phyloP scores from a whole-genome alignment of 441 rosid species.

The Mallotus repandus region DNA sequence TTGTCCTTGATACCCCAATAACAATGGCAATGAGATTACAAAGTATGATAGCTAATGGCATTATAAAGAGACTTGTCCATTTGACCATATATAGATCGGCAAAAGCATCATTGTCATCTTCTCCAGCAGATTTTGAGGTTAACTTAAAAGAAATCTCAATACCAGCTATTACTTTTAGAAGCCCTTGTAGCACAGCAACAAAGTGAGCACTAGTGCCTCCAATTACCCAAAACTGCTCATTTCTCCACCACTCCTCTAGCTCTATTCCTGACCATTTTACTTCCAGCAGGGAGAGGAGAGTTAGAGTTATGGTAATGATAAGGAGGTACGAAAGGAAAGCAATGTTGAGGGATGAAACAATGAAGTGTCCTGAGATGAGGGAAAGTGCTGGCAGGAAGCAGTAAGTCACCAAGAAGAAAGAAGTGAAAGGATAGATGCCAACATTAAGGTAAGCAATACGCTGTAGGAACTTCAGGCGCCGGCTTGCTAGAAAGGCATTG shows the following conservation, averaged over 20 bases:
- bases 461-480: conserved; percentile 80
- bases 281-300: conserved; percentile 71
- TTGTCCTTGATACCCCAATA: conserved; percentile 62
- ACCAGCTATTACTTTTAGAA: conserved; percentile 74
- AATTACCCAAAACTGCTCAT: conserved; percentile 90
- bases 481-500: conserved; percentile 64
- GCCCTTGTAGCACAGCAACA: conserved; percentile 77
- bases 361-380: conserved; percentile 79
- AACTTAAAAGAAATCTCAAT: conserved; percentile 79
- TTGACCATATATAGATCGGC: conserved; percentile 82
- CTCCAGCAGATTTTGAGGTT: conserved; percentile 64
- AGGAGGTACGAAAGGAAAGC: conserved; percentile 71
- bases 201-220: conserved; percentile 94
- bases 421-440: conserved; percentile 90
- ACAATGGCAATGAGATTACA: conserved; percentile 67
- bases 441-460: conserved; percentile 82
- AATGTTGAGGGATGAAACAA: conserved; percentile 58
- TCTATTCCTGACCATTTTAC: conserved; percentile 85
- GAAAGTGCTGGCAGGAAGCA: conserved; percentile 87
- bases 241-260: conserved; percentile 90
- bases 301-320: conserved; percentile 53
- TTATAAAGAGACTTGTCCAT: conserved; percentile 80
- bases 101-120: conserved; percentile 65
- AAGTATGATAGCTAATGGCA: conserved; percentile 75
- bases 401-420: conserved; percentile 63